These are phyloP conservation scores for Paramecium sexaurelia DNA, from an alignment of 73 alveolate species.

Conservation along the genomic window DNA sequence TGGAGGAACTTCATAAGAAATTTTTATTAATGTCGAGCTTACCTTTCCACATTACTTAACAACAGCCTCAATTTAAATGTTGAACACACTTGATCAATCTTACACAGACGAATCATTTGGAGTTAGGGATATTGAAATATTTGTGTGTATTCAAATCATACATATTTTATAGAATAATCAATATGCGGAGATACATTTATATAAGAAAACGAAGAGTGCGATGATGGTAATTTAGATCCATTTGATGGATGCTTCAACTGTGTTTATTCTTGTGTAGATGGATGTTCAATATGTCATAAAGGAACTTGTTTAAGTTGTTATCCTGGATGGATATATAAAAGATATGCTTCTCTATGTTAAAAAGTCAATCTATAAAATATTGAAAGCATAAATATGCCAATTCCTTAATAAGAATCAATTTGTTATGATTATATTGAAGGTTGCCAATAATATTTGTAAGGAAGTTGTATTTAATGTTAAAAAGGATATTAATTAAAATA, in stretches of 20 bases:
- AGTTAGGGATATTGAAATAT: not conserved
- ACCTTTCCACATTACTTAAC: not conserved
- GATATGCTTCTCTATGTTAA: not conserved
- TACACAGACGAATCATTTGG: not conserved
- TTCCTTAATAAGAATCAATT: not conserved
- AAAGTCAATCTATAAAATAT: not conserved
- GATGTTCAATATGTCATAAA: not conserved
- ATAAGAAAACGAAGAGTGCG: not conserved
- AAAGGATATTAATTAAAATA: not conserved
- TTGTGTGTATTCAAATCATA: not conserved
- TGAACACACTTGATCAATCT: not conserved
- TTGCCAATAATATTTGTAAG: not conserved
- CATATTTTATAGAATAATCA: not conserved
- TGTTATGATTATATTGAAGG: not conserved
- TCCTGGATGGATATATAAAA: not conserved
- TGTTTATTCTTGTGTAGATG: not conserved
- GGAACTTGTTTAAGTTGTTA: not conserved
- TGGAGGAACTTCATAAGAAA: not conserved
- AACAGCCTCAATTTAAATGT: not conserved
- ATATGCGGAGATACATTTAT: not conserved
- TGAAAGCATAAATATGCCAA: not conserved
- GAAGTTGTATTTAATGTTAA: not conserved
- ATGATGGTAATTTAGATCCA: constrained; percentile 37
- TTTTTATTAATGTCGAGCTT: not conserved
- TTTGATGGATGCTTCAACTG: constrained; percentile 50